Conservation (phyloP, 2,329 filamentous ascomycete genomes). For the Pseudopyrenochaeta lycopersici region DNA sequence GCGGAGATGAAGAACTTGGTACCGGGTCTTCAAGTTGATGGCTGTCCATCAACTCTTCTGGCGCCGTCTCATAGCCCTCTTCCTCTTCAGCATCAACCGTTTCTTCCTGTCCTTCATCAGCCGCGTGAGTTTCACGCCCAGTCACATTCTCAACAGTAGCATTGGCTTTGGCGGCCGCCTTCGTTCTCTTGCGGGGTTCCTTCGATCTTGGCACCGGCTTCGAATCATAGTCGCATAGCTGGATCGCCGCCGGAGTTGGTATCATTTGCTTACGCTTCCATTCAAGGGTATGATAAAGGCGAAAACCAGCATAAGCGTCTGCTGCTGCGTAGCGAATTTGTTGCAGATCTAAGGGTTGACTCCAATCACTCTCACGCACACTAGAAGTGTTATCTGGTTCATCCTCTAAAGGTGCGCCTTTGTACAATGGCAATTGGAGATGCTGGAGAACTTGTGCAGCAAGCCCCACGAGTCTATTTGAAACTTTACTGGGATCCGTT, state of each 20-base stretch:
- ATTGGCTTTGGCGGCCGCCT: slow-evolving; percentile 10
- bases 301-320: slow-evolving; percentile 84
- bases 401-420: slow-evolving; percentile 65
- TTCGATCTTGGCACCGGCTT: slow-evolving; percentile 16
- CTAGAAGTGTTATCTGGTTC: slow-evolving; percentile 20
- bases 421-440: slow-evolving; percentile 78
- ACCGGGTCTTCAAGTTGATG: slow-evolving; percentile 28
- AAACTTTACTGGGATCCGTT: slow-evolving; percentile 67
- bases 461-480: slow-evolving; percentile 68
- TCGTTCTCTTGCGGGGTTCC: slow-evolving; percentile 16
- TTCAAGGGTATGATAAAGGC: slow-evolving; percentile 77
- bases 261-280: slow-evolving; percentile 70
- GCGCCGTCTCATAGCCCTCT: slow-evolving; percentile 48
- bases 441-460: slow-evolving; percentile 75
- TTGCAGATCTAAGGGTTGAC: slow-evolving; percentile 63
- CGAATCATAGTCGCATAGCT: slow-evolving; percentile 70
- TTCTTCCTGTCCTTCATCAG: slow-evolving; percentile 25
- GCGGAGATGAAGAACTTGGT: slow-evolving; percentile 9
- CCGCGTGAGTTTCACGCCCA: slow-evolving; percentile 19
- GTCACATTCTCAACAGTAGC: slow-evolving; percentile 7
- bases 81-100: slow-evolving; percentile 32
- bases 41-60: slow-evolving; percentile 37
- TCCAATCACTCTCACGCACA: slow-evolving; percentile 82
- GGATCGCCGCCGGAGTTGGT: slow-evolving; percentile 76
- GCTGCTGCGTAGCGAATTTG: slow-evolving; percentile 80